These are phyloP conservation scores for Backusella tarrabulga DNA, from an alignment of 192 early-diverging fungal genomes.

Conservation along the genomic window DNA sequence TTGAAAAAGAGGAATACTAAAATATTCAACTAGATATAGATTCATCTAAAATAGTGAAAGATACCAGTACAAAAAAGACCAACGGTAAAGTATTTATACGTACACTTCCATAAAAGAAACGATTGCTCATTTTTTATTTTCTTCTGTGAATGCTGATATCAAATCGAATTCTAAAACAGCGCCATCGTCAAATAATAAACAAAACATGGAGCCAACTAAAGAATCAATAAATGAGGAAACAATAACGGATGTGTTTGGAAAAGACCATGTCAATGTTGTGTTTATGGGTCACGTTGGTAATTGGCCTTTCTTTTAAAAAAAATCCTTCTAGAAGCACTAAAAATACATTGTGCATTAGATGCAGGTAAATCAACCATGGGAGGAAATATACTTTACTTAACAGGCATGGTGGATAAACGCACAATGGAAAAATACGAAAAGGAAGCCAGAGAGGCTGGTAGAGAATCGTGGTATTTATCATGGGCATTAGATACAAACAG, in stretches of 20 bases:
- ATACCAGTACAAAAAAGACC: not conserved
- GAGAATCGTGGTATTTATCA: constrained; percentile 98
- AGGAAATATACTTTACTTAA: constrained; percentile 91
- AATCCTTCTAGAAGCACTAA: not conserved
- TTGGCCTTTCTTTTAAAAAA: not conserved
- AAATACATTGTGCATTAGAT: constrained; percentile 38
- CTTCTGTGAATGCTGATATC: not conserved
- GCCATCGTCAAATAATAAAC: not conserved
- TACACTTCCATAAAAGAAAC: too few relatives aligned
- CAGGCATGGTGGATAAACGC: constrained; percentile 98
- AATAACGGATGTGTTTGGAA: constrained; percentile 65
- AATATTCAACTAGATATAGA: not conserved
- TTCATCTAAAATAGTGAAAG: not conserved
- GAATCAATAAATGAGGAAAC: not conserved
- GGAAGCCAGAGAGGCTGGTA: constrained; percentile 94
- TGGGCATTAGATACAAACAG: constrained; percentile 96
- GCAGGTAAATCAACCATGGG: constrained; percentile 98
- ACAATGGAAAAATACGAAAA: constrained; percentile 99
- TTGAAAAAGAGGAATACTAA: not conserved
- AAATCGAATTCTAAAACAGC: not conserved
- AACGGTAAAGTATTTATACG: not conserved
- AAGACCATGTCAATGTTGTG: constrained; percentile 95
- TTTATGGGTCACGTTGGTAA: constrained; percentile 98
- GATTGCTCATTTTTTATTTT: too few relatives aligned
- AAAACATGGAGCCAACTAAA: not conserved